Base-by-base conservation (phyloP, 305 asterid species). In the Ajuga reptans region DNA sequence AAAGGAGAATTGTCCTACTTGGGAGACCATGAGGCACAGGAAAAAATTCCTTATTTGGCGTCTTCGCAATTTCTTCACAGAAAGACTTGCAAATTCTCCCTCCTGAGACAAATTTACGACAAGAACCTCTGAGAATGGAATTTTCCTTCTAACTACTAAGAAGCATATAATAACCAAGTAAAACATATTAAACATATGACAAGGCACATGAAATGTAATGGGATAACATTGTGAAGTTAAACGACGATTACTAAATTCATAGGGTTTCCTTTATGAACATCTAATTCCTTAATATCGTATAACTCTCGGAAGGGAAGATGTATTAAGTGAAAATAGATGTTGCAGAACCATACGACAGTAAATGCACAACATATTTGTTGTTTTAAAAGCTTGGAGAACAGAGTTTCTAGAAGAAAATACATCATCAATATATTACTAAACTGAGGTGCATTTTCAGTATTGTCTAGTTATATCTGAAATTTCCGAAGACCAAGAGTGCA, bases 21-120 rank as follows among this genome's bases (percentile, higher is more conserved):
- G 99, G 58, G 99, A 93, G 82, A 93, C 95, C 99, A 91, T 87
- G 78, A 93, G 99, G 81, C 96, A 89, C 42, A 89, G 75, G 77
- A 85, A 87, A 78, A 91, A 93, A 74, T 93, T 93, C 52, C 87
- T 79, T 96, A 93, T 91, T 81, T 93, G 99, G 51, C 96, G 92
- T 68, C 78, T 79, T 85, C 99, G 85, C 88, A 93, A 64, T 80
- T 81, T 91, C 87, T 87, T 87, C 79, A 91, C 97, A 4, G 84
- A 81, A 74, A 80, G 74, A 69, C 89, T 80, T 12, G 85, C 95
- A 79, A 91, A 91, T 77, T 91, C 97, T 72, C 97, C 99, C 73
- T 93, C 99, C 96, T 90, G 83, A 11, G 68, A 53, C 14, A 53
- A 71, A 72, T 39, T 77, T 21, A 68, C 46, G 47, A 31, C 24